These are phyloP conservation scores for Scenedesmus sp. DNA, from an alignment of 163 green algal genomes.

Conservation along the genomic window DNA sequence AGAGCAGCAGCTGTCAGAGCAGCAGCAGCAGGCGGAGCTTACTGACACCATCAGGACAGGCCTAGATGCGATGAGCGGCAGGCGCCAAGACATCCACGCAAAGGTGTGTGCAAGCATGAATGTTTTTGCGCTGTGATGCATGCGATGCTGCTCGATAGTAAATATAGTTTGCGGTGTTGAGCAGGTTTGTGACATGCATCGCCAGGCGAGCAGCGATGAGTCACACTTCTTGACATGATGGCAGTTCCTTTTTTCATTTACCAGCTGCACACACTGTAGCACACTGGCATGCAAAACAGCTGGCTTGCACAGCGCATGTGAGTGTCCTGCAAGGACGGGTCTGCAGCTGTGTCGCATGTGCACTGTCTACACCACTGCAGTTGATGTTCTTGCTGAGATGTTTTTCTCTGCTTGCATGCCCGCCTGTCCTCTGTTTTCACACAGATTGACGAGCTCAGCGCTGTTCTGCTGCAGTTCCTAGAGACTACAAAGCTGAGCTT, in stretches of 20 bases:
- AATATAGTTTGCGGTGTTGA: no score
- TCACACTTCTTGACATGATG: not conserved
- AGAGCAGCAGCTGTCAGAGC: constrained; percentile 10
- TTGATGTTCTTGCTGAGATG: not conserved
- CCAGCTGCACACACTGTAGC: no score
- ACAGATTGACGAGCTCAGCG: constrained; percentile 31
- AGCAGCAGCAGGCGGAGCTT: constrained; percentile 29
- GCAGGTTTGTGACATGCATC: not conserved
- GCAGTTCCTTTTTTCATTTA: no score
- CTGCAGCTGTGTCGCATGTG: not conserved
- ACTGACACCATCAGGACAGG: constrained; percentile 47
- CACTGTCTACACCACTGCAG: not conserved
- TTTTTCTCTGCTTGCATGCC: not conserved
- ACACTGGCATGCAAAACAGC: no score
- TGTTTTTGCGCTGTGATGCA: not conserved
- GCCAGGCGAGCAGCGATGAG: not conserved
- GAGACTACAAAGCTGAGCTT: constrained; percentile 51
- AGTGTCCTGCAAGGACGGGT: not conserved
- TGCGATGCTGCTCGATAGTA: not conserved
- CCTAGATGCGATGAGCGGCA: not conserved
- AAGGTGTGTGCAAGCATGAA: not conserved
- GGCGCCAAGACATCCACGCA: constrained; percentile 17
- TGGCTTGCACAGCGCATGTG: no score
- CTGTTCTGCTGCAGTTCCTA: constrained; percentile 29
- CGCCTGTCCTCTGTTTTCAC: not conserved